These are phyloP conservation scores for Calonectria crousiana DNA, from an alignment of 2,329 filamentous ascomycete species.

Conservation along the genomic window DNA sequence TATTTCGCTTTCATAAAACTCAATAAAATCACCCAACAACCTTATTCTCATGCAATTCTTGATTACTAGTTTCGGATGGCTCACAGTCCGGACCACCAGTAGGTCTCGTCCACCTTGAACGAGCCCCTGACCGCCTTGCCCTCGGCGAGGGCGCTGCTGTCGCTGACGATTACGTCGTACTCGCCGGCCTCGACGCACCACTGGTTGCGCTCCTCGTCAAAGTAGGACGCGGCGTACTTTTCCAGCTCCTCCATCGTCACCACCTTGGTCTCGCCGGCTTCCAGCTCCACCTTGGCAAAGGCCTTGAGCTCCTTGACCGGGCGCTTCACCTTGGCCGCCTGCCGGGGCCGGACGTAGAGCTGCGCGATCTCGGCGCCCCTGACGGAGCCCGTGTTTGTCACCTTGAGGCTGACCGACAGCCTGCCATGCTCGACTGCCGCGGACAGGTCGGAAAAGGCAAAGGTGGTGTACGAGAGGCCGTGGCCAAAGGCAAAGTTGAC, in stretches of 20 bases:
- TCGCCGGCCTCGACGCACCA: conserved; percentile 76
- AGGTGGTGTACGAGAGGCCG: conserved; percentile 82
- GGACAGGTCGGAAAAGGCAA: conserved; percentile 65
- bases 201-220: conserved; percentile 74
- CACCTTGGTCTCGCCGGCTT: conserved; percentile 68
- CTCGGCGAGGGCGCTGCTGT: conserved; percentile 65
- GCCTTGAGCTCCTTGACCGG: conserved; percentile 75
- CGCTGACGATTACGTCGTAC: conserved; percentile 72
- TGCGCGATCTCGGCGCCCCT: conserved; percentile 69
- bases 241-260: conserved; percentile 69
- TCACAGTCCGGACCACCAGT: conserved; percentile 76
- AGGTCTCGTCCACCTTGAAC: conserved; percentile 71
- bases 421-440: conserved; percentile 62
- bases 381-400: conserved; percentile 72
- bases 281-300: conserved; percentile 73
- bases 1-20: not conserved
- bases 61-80: not conserved
- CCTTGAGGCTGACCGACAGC: conserved; percentile 60
- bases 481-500: conserved; percentile 84
- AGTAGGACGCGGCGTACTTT: conserved; percentile 77
- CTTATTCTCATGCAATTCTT: not conserved
- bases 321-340: conserved; percentile 64
- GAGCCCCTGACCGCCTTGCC: conserved; percentile 60
- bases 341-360: conserved; percentile 67
- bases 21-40: not conserved